Conservation (phyloP, 1,284 basidiomycete species). For the Porodaedalea pini region DNA sequence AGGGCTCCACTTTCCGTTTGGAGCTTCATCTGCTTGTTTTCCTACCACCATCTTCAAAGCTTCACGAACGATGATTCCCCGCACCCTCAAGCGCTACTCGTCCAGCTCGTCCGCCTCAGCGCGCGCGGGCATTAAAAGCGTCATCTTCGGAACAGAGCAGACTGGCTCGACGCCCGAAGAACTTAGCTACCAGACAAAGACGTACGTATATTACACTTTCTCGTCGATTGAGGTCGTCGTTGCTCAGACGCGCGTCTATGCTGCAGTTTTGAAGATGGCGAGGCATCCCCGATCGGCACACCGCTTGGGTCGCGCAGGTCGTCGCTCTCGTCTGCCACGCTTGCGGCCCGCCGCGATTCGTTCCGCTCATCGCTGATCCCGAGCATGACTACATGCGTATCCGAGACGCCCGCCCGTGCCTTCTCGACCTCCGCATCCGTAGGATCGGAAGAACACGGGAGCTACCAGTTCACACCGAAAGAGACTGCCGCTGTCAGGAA, state of each 20-base stretch:
- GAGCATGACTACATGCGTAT: not conserved
- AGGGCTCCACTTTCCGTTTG: too few species aligned
- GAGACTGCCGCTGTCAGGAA: slow-evolving; percentile 13
- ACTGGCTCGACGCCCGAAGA: not conserved
- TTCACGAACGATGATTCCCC: slow-evolving; percentile 8
- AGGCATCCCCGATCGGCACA: not conserved
- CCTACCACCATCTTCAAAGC: not conserved
- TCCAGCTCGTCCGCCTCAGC: slow-evolving; percentile 2
- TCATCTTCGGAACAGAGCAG: not conserved
- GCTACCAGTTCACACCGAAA: slow-evolving; percentile 11
- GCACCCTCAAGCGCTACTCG: slow-evolving; percentile 13
- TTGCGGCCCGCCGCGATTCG: slow-evolving; percentile 6
- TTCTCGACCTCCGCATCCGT: slow-evolving; percentile 1
- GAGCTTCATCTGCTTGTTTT: not conserved
- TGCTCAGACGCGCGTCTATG: not conserved
- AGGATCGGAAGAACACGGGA: slow-evolving; percentile 5
- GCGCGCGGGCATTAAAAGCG: not conserved
- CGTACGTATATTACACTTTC: not conserved
- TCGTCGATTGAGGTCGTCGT: not conserved
- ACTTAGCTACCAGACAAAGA: slow-evolving; percentile 4
- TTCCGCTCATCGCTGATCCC: not conserved
- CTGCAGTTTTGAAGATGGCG: slow-evolving; percentile 11
- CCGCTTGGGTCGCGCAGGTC: slow-evolving; percentile 3
- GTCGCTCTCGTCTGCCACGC: not conserved
- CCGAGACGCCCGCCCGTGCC: not conserved